Evolutionary conservation across 192 early-diverging fungal species (phyloP), one percentile per base, ranked within the genome.

Genomic region (Backusella westeae): DNA sequence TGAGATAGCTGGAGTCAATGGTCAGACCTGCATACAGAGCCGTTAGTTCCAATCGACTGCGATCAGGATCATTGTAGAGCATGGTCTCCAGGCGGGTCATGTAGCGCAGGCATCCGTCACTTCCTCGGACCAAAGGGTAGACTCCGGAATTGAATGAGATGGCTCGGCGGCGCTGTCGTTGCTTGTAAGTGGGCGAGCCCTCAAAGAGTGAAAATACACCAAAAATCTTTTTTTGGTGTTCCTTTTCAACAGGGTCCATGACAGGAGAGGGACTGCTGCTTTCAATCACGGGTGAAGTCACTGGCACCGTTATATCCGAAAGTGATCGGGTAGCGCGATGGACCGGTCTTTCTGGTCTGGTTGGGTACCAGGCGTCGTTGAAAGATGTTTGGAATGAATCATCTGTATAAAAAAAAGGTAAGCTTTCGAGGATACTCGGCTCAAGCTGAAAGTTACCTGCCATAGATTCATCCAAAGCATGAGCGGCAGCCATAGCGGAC

Each of bases 101-200:
- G 73, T 10, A 36, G 17, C 34, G 26, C 26, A 42, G 38, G 17
- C 53, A 66, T 6, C 56, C 56, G 4, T 63, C 56, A 63, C 26
- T 63, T 63, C 56, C 56, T 29, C 2, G n/a, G 69, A 49, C 19
- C 53, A 49, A 67, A 32, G 49, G 29, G 34, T 71, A 46, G 8
- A 32, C 17, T 34, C 72, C 23, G 12, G 59, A 34, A 6, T 38
- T 72, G 32, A 74, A 39, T 0, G 86, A 89, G 35, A 78, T 81
- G 34, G 88, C 82, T 36, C 88, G 79, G 41, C 68, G 35, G 44
- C 90, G 81, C 41, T 89, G 83, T 34, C 92, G 84, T 80, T 93
- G 91, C 76, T 93, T 93, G 81, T 92, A 93, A 10, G 87, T 90
- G 41, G 92, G 90, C 0, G 90, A 90, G 3, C 90, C 90, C 69